Percentiles rank a stretch among this genome's conserved stretches.
phyloP scores from a whole-genome alignment of 2,329 filamentous ascomycete species.

The Huntiella savannae region DNA sequence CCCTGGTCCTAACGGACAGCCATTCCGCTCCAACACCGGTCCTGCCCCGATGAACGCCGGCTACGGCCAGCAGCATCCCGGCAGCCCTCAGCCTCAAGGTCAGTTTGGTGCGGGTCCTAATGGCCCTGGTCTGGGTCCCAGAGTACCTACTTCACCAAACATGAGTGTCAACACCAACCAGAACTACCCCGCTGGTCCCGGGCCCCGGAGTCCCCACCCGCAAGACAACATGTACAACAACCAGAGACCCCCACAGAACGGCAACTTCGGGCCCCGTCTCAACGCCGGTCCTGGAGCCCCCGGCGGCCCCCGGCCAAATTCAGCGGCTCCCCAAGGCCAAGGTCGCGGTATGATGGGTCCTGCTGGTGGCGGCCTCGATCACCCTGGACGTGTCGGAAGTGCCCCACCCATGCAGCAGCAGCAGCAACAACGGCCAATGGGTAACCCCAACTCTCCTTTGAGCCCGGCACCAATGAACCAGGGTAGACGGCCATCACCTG shows the following conservation, averaged over 20 bases:
- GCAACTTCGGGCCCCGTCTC: conserved; percentile 23
- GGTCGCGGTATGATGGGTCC: conserved; percentile 13
- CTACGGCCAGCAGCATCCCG: conserved; percentile 5
- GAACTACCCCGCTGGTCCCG: conserved; percentile 10
- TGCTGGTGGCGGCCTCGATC: conserved; percentile 13
- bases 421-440: conserved; percentile 5
- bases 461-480: conserved; percentile 13
- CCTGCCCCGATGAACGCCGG: conserved; percentile 4
- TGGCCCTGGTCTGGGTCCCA: not conserved
- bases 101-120: conserved; percentile 16
- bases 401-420: conserved; percentile 19
- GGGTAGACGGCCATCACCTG: conserved; percentile 1
- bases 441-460: conserved; percentile 3
- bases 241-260: conserved; percentile 6
- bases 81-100: conserved; percentile 7
- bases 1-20: not conserved
- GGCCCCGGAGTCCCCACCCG: conserved; percentile 14
- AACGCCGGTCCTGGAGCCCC: conserved; percentile 15
- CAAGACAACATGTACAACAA: conserved; percentile 9
- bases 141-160: conserved; percentile 6
- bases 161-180: conserved; percentile 10
- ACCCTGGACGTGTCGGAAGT: conserved; percentile 19
- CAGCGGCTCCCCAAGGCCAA: conserved; percentile 16
- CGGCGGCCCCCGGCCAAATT: conserved; percentile 15
- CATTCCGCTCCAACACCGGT: conserved; percentile 8